Conservation (phyloP, 2,329 filamentous ascomycete genomes). For the Dryadomyces sulphureus region DNA sequence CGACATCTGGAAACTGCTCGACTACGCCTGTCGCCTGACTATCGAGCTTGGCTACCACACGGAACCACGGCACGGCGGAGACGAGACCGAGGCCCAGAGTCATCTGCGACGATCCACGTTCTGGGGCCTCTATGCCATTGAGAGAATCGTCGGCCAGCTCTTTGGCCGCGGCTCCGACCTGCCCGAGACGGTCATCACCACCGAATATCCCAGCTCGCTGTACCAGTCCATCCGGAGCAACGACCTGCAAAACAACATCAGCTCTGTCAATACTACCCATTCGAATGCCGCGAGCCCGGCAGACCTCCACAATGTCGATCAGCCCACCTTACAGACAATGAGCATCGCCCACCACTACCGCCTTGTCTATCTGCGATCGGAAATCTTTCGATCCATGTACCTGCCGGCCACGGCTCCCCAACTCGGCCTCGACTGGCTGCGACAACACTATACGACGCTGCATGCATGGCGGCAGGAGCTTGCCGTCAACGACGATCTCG, state of each 20-base stretch:
- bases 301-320: constrained; percentile 1
- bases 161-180: constrained; percentile 21
- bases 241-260: too few species aligned
- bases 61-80: constrained; percentile 7
- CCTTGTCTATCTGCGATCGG: constrained; percentile 20
- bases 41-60: constrained; percentile 20
- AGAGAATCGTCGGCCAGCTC: constrained; percentile 21
- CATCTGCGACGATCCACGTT: constrained; percentile 14
- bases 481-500: constrained; percentile 6
- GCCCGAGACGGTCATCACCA: constrained; percentile 21
- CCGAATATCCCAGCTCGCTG: constrained; percentile 16
- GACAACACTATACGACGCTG: constrained; percentile 6
- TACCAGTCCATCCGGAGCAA: background rate
- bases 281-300: background rate
- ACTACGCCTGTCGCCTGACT: constrained; percentile 10
- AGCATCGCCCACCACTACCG: constrained; percentile 19
- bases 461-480: constrained; percentile 8
- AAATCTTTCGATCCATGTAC: constrained; percentile 16
- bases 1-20: constrained; percentile 11
- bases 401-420: constrained; percentile 2
- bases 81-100: background rate
- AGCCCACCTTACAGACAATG: constrained; percentile 12
- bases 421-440: constrained; percentile 6
- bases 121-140: constrained; percentile 21
- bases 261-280: too few species aligned